Evolutionary conservation across 192 early-diverging fungal species (phyloP).

Genomic region (Coemansia sp.): DNA sequence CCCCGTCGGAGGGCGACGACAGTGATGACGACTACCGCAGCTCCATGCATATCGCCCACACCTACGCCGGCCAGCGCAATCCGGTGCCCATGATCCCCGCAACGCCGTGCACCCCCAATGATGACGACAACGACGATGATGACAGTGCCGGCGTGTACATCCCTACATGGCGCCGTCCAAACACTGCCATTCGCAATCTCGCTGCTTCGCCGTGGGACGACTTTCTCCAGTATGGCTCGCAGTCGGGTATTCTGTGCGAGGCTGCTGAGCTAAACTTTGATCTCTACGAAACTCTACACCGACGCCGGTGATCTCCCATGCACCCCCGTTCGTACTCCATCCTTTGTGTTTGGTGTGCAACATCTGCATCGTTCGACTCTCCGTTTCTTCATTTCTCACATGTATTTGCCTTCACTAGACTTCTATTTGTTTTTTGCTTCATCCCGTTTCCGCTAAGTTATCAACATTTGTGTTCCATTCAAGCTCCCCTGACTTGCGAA

Average conservation of each 20-base stretch:
- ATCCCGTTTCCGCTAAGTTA: neutral
- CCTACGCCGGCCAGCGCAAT: neutral
- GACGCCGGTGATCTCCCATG: constrained; percentile 29
- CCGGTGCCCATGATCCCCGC: constrained; percentile 1
- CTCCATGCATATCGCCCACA: neutral
- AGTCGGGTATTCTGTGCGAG: constrained; percentile 45
- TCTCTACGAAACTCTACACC: constrained; percentile 49
- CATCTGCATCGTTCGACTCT: neutral
- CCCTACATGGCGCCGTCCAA: constrained; percentile 40
- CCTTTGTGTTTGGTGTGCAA: neutral
- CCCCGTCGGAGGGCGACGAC: constrained; percentile 20
- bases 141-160: constrained; percentile 41
- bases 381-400: constrained; percentile 3
- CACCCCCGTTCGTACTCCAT: constrained; percentile 1
- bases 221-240: constrained; percentile 18
- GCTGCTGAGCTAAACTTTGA: constrained; percentile 53
- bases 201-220: constrained; percentile 31
- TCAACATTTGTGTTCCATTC: neutral
- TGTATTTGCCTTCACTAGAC: constrained; percentile 1
- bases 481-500: too few species aligned
- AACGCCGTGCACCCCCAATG: neutral
- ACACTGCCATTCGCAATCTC: neutral
- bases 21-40: constrained; percentile 12
- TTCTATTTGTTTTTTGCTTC: neutral
- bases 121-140: constrained; percentile 17